Evolutionary conservation across 768 basidiomycete species (phyloP), one percentile per base, ranked within the genome.

Genomic region (Mycena galericulata): DNA sequence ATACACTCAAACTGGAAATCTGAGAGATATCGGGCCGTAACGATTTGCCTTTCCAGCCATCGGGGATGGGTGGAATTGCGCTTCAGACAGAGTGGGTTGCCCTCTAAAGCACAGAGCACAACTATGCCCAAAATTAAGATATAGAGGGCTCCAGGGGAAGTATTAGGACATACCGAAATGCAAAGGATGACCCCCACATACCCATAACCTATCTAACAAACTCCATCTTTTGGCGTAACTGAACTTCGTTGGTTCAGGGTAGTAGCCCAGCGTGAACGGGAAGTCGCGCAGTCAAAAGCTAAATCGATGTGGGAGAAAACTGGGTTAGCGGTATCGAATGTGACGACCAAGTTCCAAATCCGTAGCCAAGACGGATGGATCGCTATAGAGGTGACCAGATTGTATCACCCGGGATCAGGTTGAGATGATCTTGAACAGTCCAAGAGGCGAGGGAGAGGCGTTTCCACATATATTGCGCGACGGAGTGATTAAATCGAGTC

Each of bases 351-450:
- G 22, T 34, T 22, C 55, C 24, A 26, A n/a, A 26, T 56, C 55
- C 22, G 15, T 56, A 41, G 34, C 34, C 34, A 36, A 7, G 34
- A 36, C 14, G 34, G 34, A 14, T 36, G 34, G 34, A 36, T 36
- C 57, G 11, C 57, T 46, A 58, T 36, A 36, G 43, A 46, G 40
- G 57, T 54, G 32, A n/a, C 32, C 32, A n/a, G 51, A 54, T 54
- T 54, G 30, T 14, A 32, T n/a, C 32, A 54, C 51, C 32, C 29
- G 30, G 18, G 27, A 51, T 51, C 50, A 32, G 29, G 29, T 51
- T 20, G 32, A n/a, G 18, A 54, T 54, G 51, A 8, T 34, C 51
- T 54, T 36, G 51, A 24, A 18, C 32, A 32, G 51, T 54, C 51
- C 51, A 54, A 4, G 51, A 54, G 51, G 51, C n/a, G 32, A 54